Base-by-base conservation (phyloP, 2,329 filamentous ascomycete species). In the Dendrostoma leiphaemia region DNA sequence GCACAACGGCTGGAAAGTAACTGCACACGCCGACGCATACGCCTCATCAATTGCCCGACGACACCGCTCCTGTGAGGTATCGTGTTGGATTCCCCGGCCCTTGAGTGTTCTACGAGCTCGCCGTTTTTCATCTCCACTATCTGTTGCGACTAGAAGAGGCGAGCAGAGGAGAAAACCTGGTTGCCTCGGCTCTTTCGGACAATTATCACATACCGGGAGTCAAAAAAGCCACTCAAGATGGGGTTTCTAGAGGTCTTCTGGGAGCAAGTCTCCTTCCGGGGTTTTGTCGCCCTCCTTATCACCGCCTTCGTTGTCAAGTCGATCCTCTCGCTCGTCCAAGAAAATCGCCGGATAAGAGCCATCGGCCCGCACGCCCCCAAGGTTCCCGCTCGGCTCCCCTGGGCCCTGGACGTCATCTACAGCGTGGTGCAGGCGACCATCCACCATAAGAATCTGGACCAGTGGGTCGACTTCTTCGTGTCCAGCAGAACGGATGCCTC, bases 321-420 rank as follows among this genome's bases (percentile, higher is more conserved):
- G n/a, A 48, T 74, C 35, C 58, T 71, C 26, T 47, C 61, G 48
- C 68, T 70, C n/a, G 57, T 79, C 51, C 67, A 73, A 46, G 70
- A 77, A 51, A 67, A 74, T 35, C 60, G 69, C 17, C 76, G 75
- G 51, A 72, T 84, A 49, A 69, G 67, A 32, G 69, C 70, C 6
- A 65, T 83, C 1, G 78, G 78, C 6, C 69, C 69, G 7, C 73
- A 74, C 61, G 75, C 74, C 4, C 64, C 67, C 4, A 60, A 41
- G 23, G 51, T 78, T 10, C 62, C 57, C 21, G 66, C 69, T 47
- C 71, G 64, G 53, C 35, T 74, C 6, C 81, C 81, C 1, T 73
- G 74, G 86, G 88, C 86, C 44, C 60, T 92, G 38, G 87, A 89
- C 60, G 74, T 90, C 56, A 71, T 91, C 29, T 75, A 73, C 62